These are phyloP conservation scores for Penicillium sp. DNA, from an alignment of 2,329 filamentous ascomycete species.

Conservation along the genomic window DNA sequence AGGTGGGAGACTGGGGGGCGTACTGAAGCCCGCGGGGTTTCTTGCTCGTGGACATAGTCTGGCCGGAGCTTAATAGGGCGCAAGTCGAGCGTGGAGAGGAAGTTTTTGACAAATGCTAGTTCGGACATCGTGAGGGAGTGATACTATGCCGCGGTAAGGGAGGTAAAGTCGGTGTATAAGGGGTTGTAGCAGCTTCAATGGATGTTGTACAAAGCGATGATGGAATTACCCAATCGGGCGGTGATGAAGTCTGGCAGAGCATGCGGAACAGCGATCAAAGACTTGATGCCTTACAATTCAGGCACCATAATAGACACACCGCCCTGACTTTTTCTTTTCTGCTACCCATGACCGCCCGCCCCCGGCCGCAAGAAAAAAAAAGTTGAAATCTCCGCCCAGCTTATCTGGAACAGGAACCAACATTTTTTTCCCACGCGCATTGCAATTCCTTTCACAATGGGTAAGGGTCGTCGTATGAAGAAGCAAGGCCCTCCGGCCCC, in stretches of 20 bases:
- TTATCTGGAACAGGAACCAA: constrained; percentile 18
- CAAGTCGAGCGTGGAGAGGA: constrained; percentile 78
- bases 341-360: constrained; percentile 33
- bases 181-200: constrained; percentile 3
- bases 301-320: constrained; percentile 19
- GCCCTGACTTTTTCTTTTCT: constrained; percentile 27
- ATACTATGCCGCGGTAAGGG: not conserved
- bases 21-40: constrained; percentile 80
- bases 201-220: not conserved
- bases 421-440: constrained; percentile 13
- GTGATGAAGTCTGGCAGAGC: constrained; percentile 15
- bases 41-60: constrained; percentile 88
- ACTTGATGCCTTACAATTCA: constrained; percentile 21
- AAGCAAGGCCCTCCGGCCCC: constrained; percentile 89
- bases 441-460: constrained; percentile 65
- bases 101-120: constrained; percentile 80
- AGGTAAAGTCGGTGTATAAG: not conserved
- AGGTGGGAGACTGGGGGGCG: constrained; percentile 31
- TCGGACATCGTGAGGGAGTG: constrained; percentile 70
- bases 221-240: constrained; percentile 28
- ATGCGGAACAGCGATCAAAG: not conserved
- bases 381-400: constrained; percentile 27
- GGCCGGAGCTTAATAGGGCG: constrained; percentile 80
- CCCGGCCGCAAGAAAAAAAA: constrained; percentile 36
- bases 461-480: constrained; percentile 88